Evolutionary conservation across 2,329 filamentous ascomycete species (phyloP).

Genomic region (Phaeoacremonium minimum): DNA sequence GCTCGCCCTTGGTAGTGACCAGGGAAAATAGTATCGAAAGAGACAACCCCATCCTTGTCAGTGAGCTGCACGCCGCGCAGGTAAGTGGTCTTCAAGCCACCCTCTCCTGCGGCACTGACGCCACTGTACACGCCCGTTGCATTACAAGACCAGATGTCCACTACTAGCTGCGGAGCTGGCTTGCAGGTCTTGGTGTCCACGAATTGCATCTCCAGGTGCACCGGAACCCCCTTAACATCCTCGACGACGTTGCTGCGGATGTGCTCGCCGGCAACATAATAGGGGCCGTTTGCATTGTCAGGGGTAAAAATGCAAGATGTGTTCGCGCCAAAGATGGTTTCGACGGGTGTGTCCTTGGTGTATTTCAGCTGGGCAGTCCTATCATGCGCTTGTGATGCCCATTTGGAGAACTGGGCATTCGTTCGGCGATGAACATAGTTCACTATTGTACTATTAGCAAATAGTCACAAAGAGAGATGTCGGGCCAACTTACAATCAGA

Average conservation of each 20-base stretch:
- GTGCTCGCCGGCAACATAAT: slow-evolving; percentile 37
- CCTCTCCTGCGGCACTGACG: slow-evolving; percentile 19
- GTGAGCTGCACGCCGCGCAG: slow-evolving; percentile 42
- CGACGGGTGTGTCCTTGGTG: slow-evolving; percentile 21
- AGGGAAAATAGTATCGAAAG: slow-evolving; percentile 42
- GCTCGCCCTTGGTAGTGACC: slow-evolving; percentile 34
- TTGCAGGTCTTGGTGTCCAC: slow-evolving; percentile 40
- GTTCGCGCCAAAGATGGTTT: slow-evolving; percentile 32
- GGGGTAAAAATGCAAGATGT: slow-evolving; percentile 36
- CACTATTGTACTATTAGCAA: slow-evolving; percentile 8
- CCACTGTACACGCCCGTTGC: slow-evolving; percentile 38
- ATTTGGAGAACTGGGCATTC: slow-evolving; percentile 27
- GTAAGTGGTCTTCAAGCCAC: slow-evolving; percentile 35
- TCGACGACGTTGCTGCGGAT: slow-evolving; percentile 35
- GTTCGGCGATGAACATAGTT: slow-evolving; percentile 26
- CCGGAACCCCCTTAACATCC: slow-evolving; percentile 30
- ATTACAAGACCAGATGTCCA: slow-evolving; percentile 43
- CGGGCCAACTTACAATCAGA: too few species aligned
- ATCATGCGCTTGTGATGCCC: slow-evolving; percentile 31
- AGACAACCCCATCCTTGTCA: slow-evolving; percentile 39
- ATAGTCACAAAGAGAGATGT: too few species aligned
- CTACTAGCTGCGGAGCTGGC: slow-evolving; percentile 27
- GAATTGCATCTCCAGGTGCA: slow-evolving; percentile 38
- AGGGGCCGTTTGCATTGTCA: slow-evolving; percentile 36
- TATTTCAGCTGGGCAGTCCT: slow-evolving; percentile 24